Conservation (phyloP, 2,329 filamentous ascomycete species). For the Fusarium pilosicola region DNA sequence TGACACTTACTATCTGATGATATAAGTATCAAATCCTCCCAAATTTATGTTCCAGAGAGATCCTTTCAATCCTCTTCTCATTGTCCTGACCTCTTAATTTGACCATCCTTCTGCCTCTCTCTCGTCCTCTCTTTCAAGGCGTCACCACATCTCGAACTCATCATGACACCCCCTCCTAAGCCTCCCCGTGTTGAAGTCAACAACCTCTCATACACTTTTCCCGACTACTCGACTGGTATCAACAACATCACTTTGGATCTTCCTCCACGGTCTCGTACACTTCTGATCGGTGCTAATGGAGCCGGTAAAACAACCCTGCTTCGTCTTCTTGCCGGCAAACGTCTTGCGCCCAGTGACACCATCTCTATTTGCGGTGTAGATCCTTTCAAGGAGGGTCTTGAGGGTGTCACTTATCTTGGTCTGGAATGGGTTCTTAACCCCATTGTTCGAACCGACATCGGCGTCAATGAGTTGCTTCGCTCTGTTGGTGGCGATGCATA, state of each 20-base stretch:
- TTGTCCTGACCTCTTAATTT: background rate
- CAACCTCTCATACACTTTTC: constrained; percentile 87
- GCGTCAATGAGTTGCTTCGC: constrained; percentile 83
- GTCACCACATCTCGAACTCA: constrained; percentile 4
- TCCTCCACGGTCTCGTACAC: constrained; percentile 84
- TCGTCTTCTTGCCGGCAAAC: constrained; percentile 93
- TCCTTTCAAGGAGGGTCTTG: constrained; percentile 88
- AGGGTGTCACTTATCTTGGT: constrained; percentile 96
- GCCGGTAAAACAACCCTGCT: constrained; percentile 97
- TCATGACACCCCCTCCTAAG: constrained; percentile 45
- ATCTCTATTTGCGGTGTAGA: constrained; percentile 86
- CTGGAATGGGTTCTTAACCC: constrained; percentile 98
- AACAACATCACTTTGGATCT: constrained; percentile 78
- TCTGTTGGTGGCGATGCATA: constrained; percentile 89
- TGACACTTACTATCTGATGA: background rate
- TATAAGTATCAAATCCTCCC: background rate
- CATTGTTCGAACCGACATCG: constrained; percentile 94
- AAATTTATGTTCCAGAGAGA: background rate
- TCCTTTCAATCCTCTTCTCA: background rate
- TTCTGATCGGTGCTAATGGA: constrained; percentile 95
- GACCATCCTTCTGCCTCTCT: background rate
- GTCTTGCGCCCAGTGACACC: constrained; percentile 80
- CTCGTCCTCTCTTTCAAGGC: background rate
- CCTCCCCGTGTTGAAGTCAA: constrained; percentile 75
- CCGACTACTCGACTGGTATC: constrained; percentile 83